phyloP scores from a whole-genome alignment of 257 asterid genomes.

The Solanum megistacrolobum region DNA sequence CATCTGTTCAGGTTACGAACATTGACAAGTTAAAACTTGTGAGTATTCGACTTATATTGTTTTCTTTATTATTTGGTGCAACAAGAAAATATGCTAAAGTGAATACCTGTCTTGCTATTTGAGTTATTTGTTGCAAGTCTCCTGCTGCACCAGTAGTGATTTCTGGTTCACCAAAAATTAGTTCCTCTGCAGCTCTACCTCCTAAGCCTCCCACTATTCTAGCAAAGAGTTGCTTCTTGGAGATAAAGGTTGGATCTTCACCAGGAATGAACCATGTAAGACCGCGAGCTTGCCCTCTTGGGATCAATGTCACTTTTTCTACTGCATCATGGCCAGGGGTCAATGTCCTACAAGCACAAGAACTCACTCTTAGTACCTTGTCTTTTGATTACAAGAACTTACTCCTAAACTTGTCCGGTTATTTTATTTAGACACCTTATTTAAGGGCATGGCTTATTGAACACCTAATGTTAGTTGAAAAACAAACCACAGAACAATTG shows the following conservation, averaged over 20 bases:
- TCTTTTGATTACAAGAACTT: not conserved
- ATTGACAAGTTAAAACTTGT: not conserved
- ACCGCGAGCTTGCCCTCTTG: conserved; percentile 79
- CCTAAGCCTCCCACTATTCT: conserved; percentile 67
- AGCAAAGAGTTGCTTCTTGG: conserved; percentile 54
- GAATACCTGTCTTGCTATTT: conserved; percentile 46
- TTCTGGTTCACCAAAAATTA: conserved; percentile 57
- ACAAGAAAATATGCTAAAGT: not conserved
- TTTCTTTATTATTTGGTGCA: not conserved
- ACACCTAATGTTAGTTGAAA: not conserved
- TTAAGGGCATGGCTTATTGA: not conserved
- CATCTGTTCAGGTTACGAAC: conserved; percentile 26
- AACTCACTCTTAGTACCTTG: not conserved
- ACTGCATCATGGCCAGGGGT: conserved; percentile 59
- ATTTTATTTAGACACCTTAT: not conserved
- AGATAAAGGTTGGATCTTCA: conserved; percentile 46
- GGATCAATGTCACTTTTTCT: conserved; percentile 66
- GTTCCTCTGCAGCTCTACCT: conserved; percentile 68
- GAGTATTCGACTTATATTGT: not conserved
- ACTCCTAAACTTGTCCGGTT: not conserved
- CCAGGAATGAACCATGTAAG: conserved; percentile 55
- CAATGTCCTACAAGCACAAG: conserved; percentile 30
- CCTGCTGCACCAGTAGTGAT: conserved; percentile 71
- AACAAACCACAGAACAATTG: not conserved
- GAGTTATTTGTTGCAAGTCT: conserved; percentile 55